Base-by-base conservation (phyloP, 805 yeast genomes). In the Kazachstania kunashirensis region DNA sequence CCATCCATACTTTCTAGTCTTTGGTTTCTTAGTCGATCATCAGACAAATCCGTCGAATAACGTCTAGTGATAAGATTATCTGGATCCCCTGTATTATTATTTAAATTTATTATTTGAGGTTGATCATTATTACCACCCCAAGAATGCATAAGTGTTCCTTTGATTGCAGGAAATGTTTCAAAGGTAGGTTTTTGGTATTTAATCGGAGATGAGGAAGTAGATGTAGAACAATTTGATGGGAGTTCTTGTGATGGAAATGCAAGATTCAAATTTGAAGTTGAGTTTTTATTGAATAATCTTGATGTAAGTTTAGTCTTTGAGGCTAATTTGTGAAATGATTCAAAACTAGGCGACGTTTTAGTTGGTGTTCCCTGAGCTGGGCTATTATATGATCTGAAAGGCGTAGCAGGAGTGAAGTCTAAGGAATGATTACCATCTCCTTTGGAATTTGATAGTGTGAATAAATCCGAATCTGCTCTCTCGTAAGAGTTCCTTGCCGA, bases 141-240 rank as follows among this genome's bases (percentile, higher is more conserved):
- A 29, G 68, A 69, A 44, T 70, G 74, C 10, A 67, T 65, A 23
- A 71, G 52, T 11, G 74, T 70, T 6, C 75, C 75, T 24, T 57
- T 59, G 6, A 70, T 70, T 0, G 63, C 52, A 1, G 67, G 63
- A 9, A 56, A 37, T 6, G 49, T 39, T 13, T 33, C 42, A 7
- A 15, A 6, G 2, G 16, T 5, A 3, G n/a, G 9, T 12, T n/a
- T 6, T 13, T 13, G 5, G n/a, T 12, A 16, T 26, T 24, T 36
- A 7, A 18, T 29, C 6, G 37, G 37, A 7, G 37, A 30, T 9
- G 29, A 21, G 6, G 38, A 27, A 10, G 24, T 10, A 10, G 28
- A 11, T 14, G 34, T 14, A 30, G 27, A 17, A 12, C 6, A 11
- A 17, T 13, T 31, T 21, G 34, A 18, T 16, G 34, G 5, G 9